Conservation (phyloP, 345 rosid genomes). For the Brassica nigra region DNA sequence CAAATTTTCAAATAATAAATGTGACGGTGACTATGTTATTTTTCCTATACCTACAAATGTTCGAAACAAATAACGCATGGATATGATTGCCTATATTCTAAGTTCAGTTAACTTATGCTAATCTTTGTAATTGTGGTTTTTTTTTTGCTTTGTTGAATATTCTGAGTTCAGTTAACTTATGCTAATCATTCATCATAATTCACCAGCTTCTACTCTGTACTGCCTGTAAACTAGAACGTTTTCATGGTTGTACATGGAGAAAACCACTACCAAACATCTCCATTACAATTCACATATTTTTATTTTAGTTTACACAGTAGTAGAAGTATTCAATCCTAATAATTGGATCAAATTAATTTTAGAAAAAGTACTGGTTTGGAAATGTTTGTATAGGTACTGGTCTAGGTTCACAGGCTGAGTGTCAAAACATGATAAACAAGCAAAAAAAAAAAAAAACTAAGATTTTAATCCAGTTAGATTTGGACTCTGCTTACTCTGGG, state of each 20-base stretch:
- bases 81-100: neutral
- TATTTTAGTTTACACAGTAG: neutral
- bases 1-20: too few species aligned
- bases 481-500: neutral
- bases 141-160: too few species aligned
- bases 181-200: neutral
- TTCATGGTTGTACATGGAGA: neutral
- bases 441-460: neutral
- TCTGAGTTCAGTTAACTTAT: too few species aligned
- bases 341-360: neutral
- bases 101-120: too few species aligned
- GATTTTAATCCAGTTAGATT: conserved; percentile 3
- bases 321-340: neutral
- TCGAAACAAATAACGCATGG: neutral
- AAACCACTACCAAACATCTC: neutral
- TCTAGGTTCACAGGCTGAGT: neutral
- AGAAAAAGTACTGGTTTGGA: neutral
- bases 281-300: neutral
- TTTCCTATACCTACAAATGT: neutral
- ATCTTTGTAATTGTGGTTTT: too few species aligned
- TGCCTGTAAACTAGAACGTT: neutral
- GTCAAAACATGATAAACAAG: neutral
- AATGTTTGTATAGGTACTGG: neutral
- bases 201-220: neutral
- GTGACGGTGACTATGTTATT: neutral